Conservation (phyloP, 768 basidiomycete genomes). For the Lactarius sanguifluus region DNA sequence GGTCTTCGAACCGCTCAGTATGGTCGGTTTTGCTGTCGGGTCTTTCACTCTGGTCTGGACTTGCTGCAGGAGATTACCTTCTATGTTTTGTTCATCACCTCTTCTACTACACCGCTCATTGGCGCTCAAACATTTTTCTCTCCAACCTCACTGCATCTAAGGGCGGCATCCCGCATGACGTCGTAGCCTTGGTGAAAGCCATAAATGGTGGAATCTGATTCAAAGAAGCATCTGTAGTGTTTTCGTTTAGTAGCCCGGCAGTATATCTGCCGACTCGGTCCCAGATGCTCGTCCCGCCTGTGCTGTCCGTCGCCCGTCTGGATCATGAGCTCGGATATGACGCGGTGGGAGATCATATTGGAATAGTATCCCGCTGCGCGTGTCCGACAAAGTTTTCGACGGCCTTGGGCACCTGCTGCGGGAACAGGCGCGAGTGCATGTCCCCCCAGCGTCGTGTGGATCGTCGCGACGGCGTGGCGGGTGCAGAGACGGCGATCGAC, state of each 20-base stretch:
- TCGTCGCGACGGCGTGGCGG: constrained; percentile 67
- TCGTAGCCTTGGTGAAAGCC: constrained; percentile 47
- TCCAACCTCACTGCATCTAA: constrained; percentile 44
- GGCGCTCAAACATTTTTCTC: constrained; percentile 76
- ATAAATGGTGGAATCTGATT: constrained; percentile 50
- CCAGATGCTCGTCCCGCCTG: constrained; percentile 67
- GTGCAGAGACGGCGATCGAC: constrained; percentile 68
- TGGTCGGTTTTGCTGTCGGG: too few species aligned
- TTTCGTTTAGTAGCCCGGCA: constrained; percentile 39
- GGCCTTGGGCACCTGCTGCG: constrained; percentile 87
- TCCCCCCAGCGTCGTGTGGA: constrained; percentile 96
- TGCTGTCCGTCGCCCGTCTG: constrained; percentile 94
- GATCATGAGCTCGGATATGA: constrained; percentile 98
- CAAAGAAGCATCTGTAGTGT: constrained; percentile 40
- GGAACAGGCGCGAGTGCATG: constrained; percentile 67
- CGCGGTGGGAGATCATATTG: constrained; percentile 91
- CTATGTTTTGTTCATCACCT: too few species aligned
- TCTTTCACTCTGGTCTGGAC: too few species aligned
- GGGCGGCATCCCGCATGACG: constrained; percentile 36
- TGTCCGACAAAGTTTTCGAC: constrained; percentile 98
- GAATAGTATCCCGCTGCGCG: constrained; percentile 86
- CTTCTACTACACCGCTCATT: too few species aligned
- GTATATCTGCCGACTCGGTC: constrained; percentile 26
- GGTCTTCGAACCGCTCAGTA: too few species aligned
- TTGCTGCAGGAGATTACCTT: too few species aligned